phyloP scores from a whole-genome alignment of 2,329 filamentous ascomycete species.

The Calonectria fujianensis region DNA sequence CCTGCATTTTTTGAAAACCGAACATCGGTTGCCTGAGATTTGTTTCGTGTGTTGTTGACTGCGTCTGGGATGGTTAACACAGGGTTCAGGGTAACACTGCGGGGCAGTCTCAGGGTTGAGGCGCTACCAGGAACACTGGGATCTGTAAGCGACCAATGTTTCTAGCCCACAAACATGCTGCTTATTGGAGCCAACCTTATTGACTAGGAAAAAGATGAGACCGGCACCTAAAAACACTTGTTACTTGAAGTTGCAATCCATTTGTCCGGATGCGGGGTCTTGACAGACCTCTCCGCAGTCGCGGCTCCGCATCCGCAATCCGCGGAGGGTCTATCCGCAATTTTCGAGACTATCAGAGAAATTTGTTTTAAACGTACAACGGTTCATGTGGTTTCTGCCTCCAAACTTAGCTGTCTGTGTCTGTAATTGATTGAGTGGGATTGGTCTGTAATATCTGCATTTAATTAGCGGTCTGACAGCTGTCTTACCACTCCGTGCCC shows the following conservation, averaged over 20 bases:
- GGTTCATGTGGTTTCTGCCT: not conserved
- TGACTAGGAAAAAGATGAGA: not conserved
- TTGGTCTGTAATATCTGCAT: not conserved
- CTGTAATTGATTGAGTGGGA: too few relatives aligned
- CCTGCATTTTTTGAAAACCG: not conserved
- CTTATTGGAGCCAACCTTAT: too few relatives aligned
- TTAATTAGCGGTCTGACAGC: not conserved
- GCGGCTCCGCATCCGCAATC: constrained; percentile 8
- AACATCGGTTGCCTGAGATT: not conserved
- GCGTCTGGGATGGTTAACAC: not conserved
- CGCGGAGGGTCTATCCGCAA: constrained; percentile 17
- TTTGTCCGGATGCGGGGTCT: constrained; percentile 18
- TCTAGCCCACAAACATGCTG: not conserved
- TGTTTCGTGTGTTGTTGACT: not conserved
- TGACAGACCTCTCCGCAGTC: not conserved
- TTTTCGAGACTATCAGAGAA: not conserved
- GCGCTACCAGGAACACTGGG: not conserved
- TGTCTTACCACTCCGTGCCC: not conserved
- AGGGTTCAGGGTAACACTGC: not conserved
- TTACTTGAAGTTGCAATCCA: not conserved
- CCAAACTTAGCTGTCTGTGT: too few relatives aligned
- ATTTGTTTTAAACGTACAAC: not conserved
- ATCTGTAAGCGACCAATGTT: not conserved
- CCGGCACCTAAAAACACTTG: not conserved
- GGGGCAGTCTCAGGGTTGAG: not conserved